A percentile compares a stretch with the other conserved stretches of the same genome.
Evolutionary conservation across 345 rosid genomes (phyloP).

Genomic region (Gossypium australe): DNA sequence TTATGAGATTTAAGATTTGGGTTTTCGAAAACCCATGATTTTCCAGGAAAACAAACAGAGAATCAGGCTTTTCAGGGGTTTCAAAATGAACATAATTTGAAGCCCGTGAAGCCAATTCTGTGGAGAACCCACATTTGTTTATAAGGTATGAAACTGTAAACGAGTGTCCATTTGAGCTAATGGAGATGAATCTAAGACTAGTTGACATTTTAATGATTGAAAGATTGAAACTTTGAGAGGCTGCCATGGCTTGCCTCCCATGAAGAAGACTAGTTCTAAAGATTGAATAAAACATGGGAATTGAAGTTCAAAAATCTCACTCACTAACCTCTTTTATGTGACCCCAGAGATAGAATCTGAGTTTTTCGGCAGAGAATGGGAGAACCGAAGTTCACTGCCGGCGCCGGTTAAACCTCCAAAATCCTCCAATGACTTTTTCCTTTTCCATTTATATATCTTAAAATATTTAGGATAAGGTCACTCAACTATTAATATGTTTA

Average conservation of each 20-base stretch:
- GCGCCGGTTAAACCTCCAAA: too few species aligned
- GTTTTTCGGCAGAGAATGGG: too few species aligned
- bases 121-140: not conserved
- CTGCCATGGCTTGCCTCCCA: not conserved
- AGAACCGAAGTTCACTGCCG: too few species aligned
- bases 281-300: not conserved
- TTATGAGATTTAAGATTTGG: slow-evolving; percentile 2
- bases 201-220: not conserved
- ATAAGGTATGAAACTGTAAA: not conserved
- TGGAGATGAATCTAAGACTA: not conserved
- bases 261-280: not conserved
- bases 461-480: too few species aligned
- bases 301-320: too few species aligned
- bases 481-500: too few species aligned
- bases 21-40: slow-evolving; percentile 17
- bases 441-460: too few species aligned
- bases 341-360: too few species aligned
- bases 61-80: slow-evolving; percentile 18
- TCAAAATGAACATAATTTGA: slow-evolving; percentile 14
- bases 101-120: not conserved
- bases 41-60: slow-evolving; percentile 7
- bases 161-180: not conserved
- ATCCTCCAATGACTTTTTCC: too few species aligned
- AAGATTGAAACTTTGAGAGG: not conserved
- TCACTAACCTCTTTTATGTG: too few species aligned